These are phyloP conservation scores for Pyrenochaeta sp. DNA, from an alignment of 2,329 filamentous ascomycete species.

Conservation along the genomic window DNA sequence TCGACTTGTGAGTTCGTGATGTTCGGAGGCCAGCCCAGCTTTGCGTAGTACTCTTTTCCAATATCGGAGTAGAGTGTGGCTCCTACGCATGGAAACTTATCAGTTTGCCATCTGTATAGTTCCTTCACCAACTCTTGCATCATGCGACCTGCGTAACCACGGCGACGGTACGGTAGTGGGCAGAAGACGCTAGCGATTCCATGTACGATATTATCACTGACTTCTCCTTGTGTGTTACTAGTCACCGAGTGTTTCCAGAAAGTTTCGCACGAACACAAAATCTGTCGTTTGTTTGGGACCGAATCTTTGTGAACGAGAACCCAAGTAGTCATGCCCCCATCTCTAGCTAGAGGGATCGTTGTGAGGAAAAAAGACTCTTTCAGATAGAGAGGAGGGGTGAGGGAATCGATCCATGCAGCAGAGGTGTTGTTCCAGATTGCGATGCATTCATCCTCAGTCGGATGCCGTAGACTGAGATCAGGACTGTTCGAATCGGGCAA, in stretches of 20 bases:
- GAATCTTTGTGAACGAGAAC: conserved; percentile 57
- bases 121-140: conserved; percentile 68
- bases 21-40: conserved; percentile 75
- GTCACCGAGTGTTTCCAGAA: conserved; percentile 52
- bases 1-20: conserved; percentile 73
- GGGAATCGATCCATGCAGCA: neutral
- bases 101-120: conserved; percentile 59
- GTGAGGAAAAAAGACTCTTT: neutral
- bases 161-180: conserved; percentile 67
- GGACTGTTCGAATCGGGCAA: neutral
- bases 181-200: conserved; percentile 80
- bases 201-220: conserved; percentile 66
- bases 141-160: conserved; percentile 79
- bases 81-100: conserved; percentile 57
- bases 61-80: conserved; percentile 86
- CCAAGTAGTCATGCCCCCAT: conserved; percentile 63
- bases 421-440: neutral
- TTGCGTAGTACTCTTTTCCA: conserved; percentile 79
- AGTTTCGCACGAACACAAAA: conserved; percentile 65
- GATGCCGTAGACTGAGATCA: neutral
- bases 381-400: neutral
- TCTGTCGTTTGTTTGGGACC: conserved; percentile 48
- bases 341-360: conserved; percentile 63
- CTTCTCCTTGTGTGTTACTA: conserved; percentile 48
- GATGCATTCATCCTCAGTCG: neutral